phyloP scores from a whole-genome alignment of 352 stramenopile species.

The Pythium pectinolyticum region DNA sequence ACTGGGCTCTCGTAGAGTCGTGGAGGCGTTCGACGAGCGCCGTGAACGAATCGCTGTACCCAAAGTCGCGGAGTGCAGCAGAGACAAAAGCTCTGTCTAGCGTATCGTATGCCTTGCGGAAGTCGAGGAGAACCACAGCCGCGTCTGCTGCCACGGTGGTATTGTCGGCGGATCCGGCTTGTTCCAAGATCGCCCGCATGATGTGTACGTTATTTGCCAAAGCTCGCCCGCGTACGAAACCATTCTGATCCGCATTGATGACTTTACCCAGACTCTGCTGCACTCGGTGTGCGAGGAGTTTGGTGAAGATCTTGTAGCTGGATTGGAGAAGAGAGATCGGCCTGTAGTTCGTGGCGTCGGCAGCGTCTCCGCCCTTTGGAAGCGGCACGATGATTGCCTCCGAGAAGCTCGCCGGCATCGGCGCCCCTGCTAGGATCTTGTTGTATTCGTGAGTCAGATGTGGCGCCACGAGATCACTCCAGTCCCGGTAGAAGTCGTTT shows the following conservation, averaged over 20 bases:
- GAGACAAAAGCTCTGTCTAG: constrained; percentile 4
- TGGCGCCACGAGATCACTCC: not conserved
- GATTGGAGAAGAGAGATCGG: constrained; percentile 29
- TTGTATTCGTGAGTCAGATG: constrained; percentile 1
- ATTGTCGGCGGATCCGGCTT: not conserved
- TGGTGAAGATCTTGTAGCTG: constrained; percentile 33
- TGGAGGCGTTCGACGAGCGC: not conserved
- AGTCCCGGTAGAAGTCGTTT: constrained; percentile 22
- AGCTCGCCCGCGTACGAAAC: constrained; percentile 20
- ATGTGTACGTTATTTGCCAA: constrained; percentile 10
- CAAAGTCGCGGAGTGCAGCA: not conserved
- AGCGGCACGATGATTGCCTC: constrained; percentile 24
- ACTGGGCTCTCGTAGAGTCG: not conserved
- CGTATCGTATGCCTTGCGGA: constrained; percentile 21
- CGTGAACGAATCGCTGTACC: not conserved
- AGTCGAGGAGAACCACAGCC: constrained; percentile 5
- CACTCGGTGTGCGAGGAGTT: constrained; percentile 5
- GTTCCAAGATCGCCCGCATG: constrained; percentile 6
- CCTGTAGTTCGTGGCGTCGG: constrained; percentile 23
- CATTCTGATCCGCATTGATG: constrained; percentile 26
- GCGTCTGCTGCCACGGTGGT: not conserved
- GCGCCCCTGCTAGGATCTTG: not conserved
- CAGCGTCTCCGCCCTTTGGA: constrained; percentile 23
- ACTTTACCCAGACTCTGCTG: constrained; percentile 2
- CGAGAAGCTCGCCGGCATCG: not conserved